Evolutionary conservation across 2,329 filamentous ascomycete species (phyloP).

Genomic region (Alternaria ethzedia): DNA sequence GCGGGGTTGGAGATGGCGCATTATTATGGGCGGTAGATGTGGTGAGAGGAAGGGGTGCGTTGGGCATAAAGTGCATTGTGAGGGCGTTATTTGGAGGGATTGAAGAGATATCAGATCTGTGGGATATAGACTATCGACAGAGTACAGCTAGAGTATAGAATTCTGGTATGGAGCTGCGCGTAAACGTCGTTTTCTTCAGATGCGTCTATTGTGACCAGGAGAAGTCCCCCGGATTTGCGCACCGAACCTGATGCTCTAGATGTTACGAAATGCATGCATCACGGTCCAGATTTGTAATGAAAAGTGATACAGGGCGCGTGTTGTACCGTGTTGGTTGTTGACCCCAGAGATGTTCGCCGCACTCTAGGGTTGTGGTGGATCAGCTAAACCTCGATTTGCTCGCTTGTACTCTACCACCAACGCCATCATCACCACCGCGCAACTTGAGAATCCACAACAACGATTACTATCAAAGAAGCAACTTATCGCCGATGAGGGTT

Average conservation of each 20-base stretch:
- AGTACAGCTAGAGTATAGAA: not conserved
- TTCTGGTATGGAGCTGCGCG: not conserved
- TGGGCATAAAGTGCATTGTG: not conserved
- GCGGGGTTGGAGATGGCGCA: constrained; percentile 97
- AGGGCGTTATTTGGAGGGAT: constrained; percentile 1
- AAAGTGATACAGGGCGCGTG: not conserved
- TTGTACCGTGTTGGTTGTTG: not conserved
- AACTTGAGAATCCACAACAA: not conserved
- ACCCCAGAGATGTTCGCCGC: not conserved
- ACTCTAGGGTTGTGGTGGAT: not conserved
- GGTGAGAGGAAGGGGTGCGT: not conserved
- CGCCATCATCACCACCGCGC: not conserved
- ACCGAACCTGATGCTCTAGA: not conserved
- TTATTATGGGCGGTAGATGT: constrained; percentile 66
- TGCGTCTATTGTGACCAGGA: not conserved
- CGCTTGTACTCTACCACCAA: constrained; percentile 6
- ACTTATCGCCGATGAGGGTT: not conserved
- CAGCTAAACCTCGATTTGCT: constrained; percentile 9
- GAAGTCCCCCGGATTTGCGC: not conserved
- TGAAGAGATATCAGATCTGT: not conserved
- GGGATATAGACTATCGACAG: constrained; percentile 1
- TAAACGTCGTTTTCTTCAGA: not conserved
- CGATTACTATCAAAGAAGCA: not conserved
- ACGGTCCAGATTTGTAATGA: not conserved
- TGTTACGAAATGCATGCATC: not conserved